Evolutionary conservation across 176 grass and related monocot species (phyloP).

Genomic region (Dendrocalamus sinicus): DNA sequence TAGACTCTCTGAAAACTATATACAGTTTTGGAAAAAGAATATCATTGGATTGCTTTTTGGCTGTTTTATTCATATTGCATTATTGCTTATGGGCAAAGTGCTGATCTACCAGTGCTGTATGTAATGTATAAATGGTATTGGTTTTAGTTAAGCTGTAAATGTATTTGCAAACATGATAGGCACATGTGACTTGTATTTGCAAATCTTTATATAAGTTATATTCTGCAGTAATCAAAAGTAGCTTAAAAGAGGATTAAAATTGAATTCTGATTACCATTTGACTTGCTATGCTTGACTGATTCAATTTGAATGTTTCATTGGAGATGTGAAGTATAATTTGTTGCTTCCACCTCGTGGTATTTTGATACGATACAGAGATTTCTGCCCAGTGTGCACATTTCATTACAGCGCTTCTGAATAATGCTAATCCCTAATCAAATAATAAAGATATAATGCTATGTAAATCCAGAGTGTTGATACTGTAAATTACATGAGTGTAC

Average conservation of each 20-base stretch:
- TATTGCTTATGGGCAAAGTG: neutral
- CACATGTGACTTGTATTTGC: neutral
- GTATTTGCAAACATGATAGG: neutral
- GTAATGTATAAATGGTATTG: neutral
- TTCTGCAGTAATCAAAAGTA: neutral
- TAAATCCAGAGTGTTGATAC: neutral
- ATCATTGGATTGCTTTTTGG: neutral
- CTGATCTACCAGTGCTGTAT: neutral
- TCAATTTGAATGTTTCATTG: slow-evolving; percentile 20
- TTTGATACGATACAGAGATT: neutral
- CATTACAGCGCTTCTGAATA: neutral
- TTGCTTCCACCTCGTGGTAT: neutral
- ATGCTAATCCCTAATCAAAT: slow-evolving; percentile 19
- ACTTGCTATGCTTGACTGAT: neutral
- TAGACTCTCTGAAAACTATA: neutral
- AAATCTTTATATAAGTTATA: neutral
- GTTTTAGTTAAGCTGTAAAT: slow-evolving; percentile 14
- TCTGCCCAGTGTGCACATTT: neutral
- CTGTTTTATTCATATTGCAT: neutral
- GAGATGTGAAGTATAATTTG: neutral
- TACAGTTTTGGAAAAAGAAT: neutral
- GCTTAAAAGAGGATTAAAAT: slow-evolving; percentile 18
- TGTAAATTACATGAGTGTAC: neutral
- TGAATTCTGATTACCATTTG: neutral
- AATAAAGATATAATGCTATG: neutral